These are phyloP conservation scores for Corinectria fuckeliana DNA, from an alignment of 2,329 filamentous ascomycete genomes.

Conservation along the genomic window DNA sequence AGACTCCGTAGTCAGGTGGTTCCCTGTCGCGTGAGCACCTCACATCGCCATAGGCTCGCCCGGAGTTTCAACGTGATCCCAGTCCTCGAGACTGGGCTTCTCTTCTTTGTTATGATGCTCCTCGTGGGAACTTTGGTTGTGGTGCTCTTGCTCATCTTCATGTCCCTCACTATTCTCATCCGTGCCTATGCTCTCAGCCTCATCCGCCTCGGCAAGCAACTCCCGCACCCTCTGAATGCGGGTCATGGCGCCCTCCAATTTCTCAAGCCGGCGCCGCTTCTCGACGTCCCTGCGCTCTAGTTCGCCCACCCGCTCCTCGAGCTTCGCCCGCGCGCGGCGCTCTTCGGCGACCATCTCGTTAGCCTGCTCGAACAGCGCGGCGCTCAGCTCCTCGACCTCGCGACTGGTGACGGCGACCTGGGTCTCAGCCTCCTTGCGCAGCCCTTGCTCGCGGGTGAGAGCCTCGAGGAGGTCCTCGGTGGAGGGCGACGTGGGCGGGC, in stretches of 20 bases:
- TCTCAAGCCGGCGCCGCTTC: constrained; percentile 71
- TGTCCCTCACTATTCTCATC: background rate
- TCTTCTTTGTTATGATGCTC: background rate
- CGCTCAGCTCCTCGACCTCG: constrained; percentile 81
- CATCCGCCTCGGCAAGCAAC: constrained; percentile 55
- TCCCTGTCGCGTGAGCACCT: background rate
- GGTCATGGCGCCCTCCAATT: constrained; percentile 72
- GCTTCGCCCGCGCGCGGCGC: constrained; percentile 70
- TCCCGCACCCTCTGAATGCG: constrained; percentile 74
- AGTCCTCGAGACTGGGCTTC: background rate
- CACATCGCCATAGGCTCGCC: background rate
- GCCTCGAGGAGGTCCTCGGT: constrained; percentile 65
- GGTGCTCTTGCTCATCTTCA: background rate
- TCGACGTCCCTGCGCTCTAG: constrained; percentile 74
- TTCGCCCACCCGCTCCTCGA: constrained; percentile 73
- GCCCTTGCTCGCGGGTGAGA: constrained; percentile 69
- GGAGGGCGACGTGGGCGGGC: constrained; percentile 36
- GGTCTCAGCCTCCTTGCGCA: constrained; percentile 73
- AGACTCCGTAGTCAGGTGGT: background rate
- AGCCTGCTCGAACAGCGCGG: constrained; percentile 78
- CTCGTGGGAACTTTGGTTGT: background rate
- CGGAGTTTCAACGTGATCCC: background rate
- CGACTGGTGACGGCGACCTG: constrained; percentile 67
- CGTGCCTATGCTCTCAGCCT: constrained; percentile 10
- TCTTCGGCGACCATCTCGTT: constrained; percentile 88